phyloP scores from a whole-genome alignment of 169 alveolate species.

The Plasmodium vivax region DNA sequence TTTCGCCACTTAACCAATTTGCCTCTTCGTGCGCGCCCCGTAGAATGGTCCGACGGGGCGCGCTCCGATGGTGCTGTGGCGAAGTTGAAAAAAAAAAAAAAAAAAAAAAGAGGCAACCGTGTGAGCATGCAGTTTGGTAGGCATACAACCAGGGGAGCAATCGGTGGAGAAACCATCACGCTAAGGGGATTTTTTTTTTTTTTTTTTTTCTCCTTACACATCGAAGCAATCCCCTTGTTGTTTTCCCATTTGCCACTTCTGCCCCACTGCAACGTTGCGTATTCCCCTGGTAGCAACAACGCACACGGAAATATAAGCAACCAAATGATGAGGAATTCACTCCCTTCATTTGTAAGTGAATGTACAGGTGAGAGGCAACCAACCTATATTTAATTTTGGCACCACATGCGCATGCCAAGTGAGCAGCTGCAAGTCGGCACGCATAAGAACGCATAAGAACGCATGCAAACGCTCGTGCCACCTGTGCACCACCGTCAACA shows the following conservation, averaged over 20 bases:
- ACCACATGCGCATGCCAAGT: background rate
- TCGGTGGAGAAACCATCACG: background rate
- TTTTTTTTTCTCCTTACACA: background rate
- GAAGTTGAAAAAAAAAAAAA: background rate
- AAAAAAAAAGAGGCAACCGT: background rate
- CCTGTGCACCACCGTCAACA: background rate
- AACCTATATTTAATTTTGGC: background rate
- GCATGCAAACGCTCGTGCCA: background rate
- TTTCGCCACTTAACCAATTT: background rate
- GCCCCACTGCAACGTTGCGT: background rate
- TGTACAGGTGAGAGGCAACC: background rate
- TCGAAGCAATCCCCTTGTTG: background rate
- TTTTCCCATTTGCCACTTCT: background rate
- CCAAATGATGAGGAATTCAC: background rate
- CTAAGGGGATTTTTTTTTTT: background rate
- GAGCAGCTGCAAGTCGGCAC: background rate
- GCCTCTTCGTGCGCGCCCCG: background rate
- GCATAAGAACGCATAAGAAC: background rate
- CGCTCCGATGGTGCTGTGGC: background rate
- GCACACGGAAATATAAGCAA: background rate
- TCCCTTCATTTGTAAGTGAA: background rate
- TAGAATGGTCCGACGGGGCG: background rate
- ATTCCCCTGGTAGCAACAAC: background rate
- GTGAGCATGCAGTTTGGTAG: background rate
- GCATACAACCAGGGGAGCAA: background rate